Evolutionary conservation across 1,139 yeast species (phyloP), one percentile per base, ranked within the genome.

Genomic region (Hyphopichia buzzinii): DNA sequence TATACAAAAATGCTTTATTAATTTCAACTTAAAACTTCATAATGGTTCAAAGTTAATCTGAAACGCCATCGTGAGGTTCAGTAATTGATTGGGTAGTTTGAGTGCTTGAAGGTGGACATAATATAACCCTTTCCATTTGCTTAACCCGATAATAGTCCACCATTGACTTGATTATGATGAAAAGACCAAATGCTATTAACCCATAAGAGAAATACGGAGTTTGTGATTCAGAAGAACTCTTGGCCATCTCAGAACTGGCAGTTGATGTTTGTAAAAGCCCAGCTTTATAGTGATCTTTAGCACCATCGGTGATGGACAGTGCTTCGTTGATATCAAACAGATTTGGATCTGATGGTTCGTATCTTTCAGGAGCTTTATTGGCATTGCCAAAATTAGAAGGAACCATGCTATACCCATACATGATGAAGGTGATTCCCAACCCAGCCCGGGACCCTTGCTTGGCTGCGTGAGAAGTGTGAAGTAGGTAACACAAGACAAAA

Each of bases 381-480:
- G 70, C 55, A 31, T 61, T 57, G 7, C 78, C 79, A 41, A 71
- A 67, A 47, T 72, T 71, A 25, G 75, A 66, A 1, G 96, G 95
- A 25, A 83, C 69, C 64, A 88, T 72, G 36, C 77, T 73, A 56
- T 78, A 82, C 2, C 96, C 96, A 48, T 82, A 81, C 44, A 84
- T 78, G 33, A 90, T 69, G 47, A 94, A 76, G 0, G 96, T 89
- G 38, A 87, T 59, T 2, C 98, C 98, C 38, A 92, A 67, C 0
- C 99, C 99, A 11, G 92, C 86, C 41, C 96, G 72, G 2, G 97
- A 84, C 6, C 99, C 99, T 50, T 90, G 92, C 54, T 88, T 88
- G 4, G 97, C 96, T 5, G 97, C 97, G 55, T 92, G 98, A 2
- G 97, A 87, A 1, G 98, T 90, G 62, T 92, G 98, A 38, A 94